Base-by-base conservation (phyloP, 202 grass and related monocot species). In the Zoysia matrella region DNA sequence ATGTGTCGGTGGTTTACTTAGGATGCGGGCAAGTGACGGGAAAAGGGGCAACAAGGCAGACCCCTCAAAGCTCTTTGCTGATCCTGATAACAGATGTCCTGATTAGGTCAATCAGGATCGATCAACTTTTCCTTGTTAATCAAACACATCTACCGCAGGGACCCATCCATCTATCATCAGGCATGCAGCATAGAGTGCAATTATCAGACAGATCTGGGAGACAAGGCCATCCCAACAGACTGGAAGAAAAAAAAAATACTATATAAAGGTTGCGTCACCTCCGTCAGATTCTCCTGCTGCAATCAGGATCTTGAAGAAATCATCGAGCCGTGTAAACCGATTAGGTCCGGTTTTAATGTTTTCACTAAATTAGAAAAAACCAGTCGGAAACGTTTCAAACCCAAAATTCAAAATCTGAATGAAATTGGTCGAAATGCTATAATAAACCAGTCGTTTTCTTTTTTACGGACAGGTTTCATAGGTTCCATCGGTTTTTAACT, bases 201-300 rank as follows among this genome's bases (percentile, higher is more conserved):
- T 69, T 73, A 66, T 57, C 14, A 65, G 65, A 9, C 18, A 72
- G 86, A 60, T 88, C 52, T 77, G 10, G 60, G 47, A 2, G 86
- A 79, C 69, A 74, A 68, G 12, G 60, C 75, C 86, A 83, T 46
- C 62, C 10, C 47, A 83, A 14, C 86, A 62, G 16, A 78, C 22
- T 7, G 47, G 47, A 65, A 52, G 69, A 69, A 22, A 36, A 36
- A 36, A 36, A 36, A 36, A 36, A 36, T 30, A 30, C 30, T 9
- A 44, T 13, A 42, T 65, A 65, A 63, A 12, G 16, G 36, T 3
- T 6, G 18, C 8, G 30, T 80, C 63, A 85, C 4, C 58, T 52
- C 41, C 39, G 45, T 80, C 62, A 78, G 67, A 83, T 72, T 66
- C 67, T 73, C n/a, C 4, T 47, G 78, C 61, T 60, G 9, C 80